Percentiles rank a stretch among this genome's conserved stretches.
Conservation (phyloP, 78 protist genomes). For the Polysphondylium violaceum region DNA sequence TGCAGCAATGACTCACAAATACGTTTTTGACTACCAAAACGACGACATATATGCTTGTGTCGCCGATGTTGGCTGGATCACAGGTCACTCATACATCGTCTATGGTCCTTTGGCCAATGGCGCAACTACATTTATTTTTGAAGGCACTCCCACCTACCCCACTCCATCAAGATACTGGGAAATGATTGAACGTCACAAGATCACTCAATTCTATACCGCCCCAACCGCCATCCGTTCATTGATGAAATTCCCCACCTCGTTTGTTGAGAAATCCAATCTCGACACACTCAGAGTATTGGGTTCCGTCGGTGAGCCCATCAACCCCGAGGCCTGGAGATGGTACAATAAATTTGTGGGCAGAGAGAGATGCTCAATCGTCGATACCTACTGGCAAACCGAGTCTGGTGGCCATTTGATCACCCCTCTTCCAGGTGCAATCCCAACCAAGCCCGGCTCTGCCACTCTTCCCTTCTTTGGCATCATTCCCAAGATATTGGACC, state of each 20-base stretch:
- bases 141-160: constrained; percentile 95
- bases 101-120: constrained; percentile 98
- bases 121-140: constrained; percentile 95
- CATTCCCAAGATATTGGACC: constrained; percentile 88
- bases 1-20: constrained; percentile 86
- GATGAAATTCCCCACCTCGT: constrained; percentile 88
- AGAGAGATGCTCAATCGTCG: constrained; percentile 93
- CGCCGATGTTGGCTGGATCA: constrained; percentile 98
- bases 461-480: constrained; percentile 97
- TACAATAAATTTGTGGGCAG: constrained; percentile 91
- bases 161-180: constrained; percentile 93
- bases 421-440: constrained; percentile 95
- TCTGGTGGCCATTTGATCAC: constrained; percentile 96
- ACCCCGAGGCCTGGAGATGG: constrained; percentile 96
- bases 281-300: constrained; percentile 91
- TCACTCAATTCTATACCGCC: constrained; percentile 97
- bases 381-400: constrained; percentile 99
- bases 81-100: constrained; percentile 98
- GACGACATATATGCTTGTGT: constrained; percentile 97
- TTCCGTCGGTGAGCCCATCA: constrained; percentile 97
- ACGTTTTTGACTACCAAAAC: constrained; percentile 93
- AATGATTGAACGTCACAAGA: constrained; percentile 88
- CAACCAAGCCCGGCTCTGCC: constrained; percentile 95
- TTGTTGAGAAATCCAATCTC: constrained; percentile 71
- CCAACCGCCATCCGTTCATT: constrained; percentile 98